These are phyloP conservation scores for Plectosphaerella sp. DNA, from an alignment of 2,329 filamentous ascomycete genomes.

Conservation along the genomic window DNA sequence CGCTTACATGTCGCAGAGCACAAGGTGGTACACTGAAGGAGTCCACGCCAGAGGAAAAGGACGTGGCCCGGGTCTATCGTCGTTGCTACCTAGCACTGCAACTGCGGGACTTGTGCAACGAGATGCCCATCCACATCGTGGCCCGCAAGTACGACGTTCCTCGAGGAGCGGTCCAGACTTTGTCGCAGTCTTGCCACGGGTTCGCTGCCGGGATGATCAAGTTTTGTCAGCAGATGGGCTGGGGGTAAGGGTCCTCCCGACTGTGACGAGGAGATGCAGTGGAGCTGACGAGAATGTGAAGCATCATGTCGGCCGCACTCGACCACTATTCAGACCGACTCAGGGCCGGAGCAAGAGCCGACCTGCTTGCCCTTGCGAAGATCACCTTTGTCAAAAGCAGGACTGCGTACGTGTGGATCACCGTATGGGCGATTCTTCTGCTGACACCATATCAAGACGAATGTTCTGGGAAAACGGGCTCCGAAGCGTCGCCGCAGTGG, in stretches of 20 bases:
- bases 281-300: slow-evolving; percentile 19
- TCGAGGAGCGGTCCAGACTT: slow-evolving; percentile 65
- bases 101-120: slow-evolving; percentile 74
- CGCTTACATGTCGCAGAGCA: slow-evolving; percentile 42
- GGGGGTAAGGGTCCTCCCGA: slow-evolving; percentile 45
- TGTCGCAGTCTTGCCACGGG: slow-evolving; percentile 71
- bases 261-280: neutral
- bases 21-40: slow-evolving; percentile 63
- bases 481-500: slow-evolving; percentile 61
- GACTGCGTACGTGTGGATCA: slow-evolving; percentile 49
- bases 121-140: slow-evolving; percentile 65
- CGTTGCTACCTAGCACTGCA: slow-evolving; percentile 74
- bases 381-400: slow-evolving; percentile 74
- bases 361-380: slow-evolving; percentile 65
- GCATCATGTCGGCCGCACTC: slow-evolving; percentile 64
- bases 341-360: slow-evolving; percentile 65
- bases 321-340: slow-evolving; percentile 74
- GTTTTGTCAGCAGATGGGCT: slow-evolving; percentile 73
- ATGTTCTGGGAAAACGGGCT: slow-evolving; percentile 76
- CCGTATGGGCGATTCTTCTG: neutral
- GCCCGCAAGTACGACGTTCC: slow-evolving; percentile 67
- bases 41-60: slow-evolving; percentile 54
- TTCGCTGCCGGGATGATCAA: slow-evolving; percentile 78
- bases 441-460: slow-evolving; percentile 22
- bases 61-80: slow-evolving; percentile 59